Percentiles rank a stretch among this genome's conserved stretches.
Conservation (phyloP, 495 filamentous ascomycete genomes). For the Aspergillus taichungensis region DNA sequence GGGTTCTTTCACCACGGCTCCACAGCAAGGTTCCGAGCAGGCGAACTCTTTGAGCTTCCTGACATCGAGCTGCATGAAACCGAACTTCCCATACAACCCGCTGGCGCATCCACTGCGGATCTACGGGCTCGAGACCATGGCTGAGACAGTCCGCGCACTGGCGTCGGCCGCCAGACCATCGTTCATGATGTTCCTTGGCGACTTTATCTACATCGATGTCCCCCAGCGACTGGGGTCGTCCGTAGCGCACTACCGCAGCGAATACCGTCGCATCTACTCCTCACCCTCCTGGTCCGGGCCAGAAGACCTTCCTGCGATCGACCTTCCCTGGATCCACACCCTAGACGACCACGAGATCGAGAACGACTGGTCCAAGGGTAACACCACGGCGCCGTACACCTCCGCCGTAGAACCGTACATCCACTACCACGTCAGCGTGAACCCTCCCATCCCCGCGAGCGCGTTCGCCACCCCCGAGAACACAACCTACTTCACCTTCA, state of each 20-base stretch:
- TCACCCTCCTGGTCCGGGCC: slow-evolving; percentile 79
- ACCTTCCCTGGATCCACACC: slow-evolving; percentile 92
- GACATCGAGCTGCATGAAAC: slow-evolving; percentile 84
- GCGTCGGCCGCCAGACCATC: slow-evolving; percentile 50
- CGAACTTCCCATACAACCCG: slow-evolving; percentile 79
- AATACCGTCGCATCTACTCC: slow-evolving; percentile 88
- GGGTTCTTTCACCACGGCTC: slow-evolving; percentile 67
- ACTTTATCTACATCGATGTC: slow-evolving; percentile 97
- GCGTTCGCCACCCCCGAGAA: slow-evolving; percentile 33
- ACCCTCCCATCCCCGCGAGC: slow-evolving; percentile 57
- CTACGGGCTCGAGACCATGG: slow-evolving; percentile 63
- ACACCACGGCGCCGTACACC: slow-evolving; percentile 61
- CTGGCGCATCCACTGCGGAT: slow-evolving; percentile 73
- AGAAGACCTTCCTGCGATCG: slow-evolving; percentile 29
- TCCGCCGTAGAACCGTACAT: slow-evolving; percentile 78
- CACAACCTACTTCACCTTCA: slow-evolving; percentile 78
- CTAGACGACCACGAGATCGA: slow-evolving; percentile 93
- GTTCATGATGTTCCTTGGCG: slow-evolving; percentile 98
- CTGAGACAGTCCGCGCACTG: slow-evolving; percentile 46
- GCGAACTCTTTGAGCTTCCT: slow-evolving; percentile 72
- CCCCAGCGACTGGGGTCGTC: slow-evolving; percentile 66
- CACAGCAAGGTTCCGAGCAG: slow-evolving; percentile 51
- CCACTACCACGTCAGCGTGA: slow-evolving; percentile 75
- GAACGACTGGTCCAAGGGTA: slow-evolving; percentile 75
- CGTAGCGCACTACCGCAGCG: slow-evolving; percentile 68